These are phyloP conservation scores for Coemansia sp. DNA, from an alignment of 192 early-diverging fungal species.

Conservation along the genomic window DNA sequence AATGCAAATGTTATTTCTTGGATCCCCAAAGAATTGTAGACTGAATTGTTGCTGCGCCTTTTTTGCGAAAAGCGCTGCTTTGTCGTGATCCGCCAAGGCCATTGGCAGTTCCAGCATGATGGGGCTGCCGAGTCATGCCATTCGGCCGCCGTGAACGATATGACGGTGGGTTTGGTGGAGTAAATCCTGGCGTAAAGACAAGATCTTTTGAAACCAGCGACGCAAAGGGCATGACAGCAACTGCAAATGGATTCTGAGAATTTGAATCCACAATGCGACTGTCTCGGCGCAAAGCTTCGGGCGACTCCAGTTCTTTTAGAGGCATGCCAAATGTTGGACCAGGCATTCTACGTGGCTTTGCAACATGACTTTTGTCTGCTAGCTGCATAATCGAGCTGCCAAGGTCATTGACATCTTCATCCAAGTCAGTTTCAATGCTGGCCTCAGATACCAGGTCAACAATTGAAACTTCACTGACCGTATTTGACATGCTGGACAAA, in stretches of 20 bases:
- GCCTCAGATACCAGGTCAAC: constrained; percentile 12
- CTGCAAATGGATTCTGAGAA: constrained; percentile 10
- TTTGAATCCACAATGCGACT: background rate
- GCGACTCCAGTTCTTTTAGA: background rate
- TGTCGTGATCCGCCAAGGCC: constrained; percentile 10
- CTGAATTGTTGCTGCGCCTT: constrained; percentile 3
- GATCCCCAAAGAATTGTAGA: constrained; percentile 32
- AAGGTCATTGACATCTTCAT: constrained; percentile 23
- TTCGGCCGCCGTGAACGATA: background rate
- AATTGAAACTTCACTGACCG: background rate
- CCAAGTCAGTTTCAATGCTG: constrained; percentile 12
- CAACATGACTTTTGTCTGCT: background rate
- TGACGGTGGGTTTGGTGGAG: background rate
- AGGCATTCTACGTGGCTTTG: background rate
- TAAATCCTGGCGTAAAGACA: background rate
- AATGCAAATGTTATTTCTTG: background rate
- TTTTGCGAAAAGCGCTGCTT: background rate
- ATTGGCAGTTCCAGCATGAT: background rate
- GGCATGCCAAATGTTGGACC: constrained; percentile 31
- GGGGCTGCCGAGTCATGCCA: background rate
- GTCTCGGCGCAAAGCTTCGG: background rate
- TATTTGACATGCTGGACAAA: background rate
- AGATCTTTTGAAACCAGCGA: background rate
- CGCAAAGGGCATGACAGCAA: background rate
- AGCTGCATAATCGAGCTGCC: constrained; percentile 8